phyloP scores from a whole-genome alignment of 805 yeast genomes.

The Lipomyces orientalis region DNA sequence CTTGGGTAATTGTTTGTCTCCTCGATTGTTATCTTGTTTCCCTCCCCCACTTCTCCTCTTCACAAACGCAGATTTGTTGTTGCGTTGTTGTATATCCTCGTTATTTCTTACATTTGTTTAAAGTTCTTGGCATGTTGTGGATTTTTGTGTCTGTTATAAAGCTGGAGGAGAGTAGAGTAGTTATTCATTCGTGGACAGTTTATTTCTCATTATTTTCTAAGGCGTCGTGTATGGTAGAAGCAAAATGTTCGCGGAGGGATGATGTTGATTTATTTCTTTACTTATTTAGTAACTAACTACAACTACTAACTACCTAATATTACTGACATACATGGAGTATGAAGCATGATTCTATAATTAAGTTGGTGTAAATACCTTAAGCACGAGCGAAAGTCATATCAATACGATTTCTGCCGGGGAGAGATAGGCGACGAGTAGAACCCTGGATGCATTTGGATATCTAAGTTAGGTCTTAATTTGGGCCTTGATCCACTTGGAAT shows the following conservation, averaged over 20 bases:
- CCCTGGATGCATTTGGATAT: too few species aligned
- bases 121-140: constrained; percentile 1
- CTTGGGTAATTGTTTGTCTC: constrained; percentile 5
- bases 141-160: not conserved
- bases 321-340: not conserved
- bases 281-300: not conserved
- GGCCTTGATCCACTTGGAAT: too few species aligned
- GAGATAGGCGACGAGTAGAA: too few species aligned
- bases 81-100: not conserved
- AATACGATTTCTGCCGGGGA: too few species aligned
- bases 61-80: constrained; percentile 13
- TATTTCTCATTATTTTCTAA: not conserved
- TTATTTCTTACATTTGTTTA: constrained; percentile 5
- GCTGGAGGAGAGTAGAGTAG: not conserved
- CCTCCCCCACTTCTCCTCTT: too few species aligned
- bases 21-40: constrained; percentile 5
- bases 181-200: not conserved
- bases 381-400: not conserved
- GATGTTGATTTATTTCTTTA: not conserved
- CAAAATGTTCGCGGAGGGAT: not conserved
- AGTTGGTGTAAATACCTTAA: not conserved
- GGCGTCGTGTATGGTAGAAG: constrained; percentile 3
- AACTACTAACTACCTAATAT: not conserved
- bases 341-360: not conserved
- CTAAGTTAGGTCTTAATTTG: too few species aligned